phyloP scores from a whole-genome alignment of 2,329 filamentous ascomycete species.

The Penicillium sp. region DNA sequence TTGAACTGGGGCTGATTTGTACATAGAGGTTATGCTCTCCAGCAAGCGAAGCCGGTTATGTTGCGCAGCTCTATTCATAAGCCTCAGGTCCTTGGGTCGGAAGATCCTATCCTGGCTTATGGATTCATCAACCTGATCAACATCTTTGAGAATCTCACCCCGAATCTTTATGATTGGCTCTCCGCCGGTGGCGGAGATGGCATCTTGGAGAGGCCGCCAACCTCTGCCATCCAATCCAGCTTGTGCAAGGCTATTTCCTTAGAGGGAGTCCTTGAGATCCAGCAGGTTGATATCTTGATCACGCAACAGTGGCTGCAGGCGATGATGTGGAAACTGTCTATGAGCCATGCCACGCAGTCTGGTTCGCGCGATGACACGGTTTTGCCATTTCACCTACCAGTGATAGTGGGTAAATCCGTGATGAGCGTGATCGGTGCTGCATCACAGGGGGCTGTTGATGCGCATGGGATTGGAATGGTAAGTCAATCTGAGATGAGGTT shows the following conservation, averaged over 20 bases:
- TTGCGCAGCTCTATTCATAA: slow-evolving; percentile 66
- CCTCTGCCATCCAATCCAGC: slow-evolving; percentile 53
- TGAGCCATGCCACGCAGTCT: slow-evolving; percentile 64
- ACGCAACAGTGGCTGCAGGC: slow-evolving; percentile 71
- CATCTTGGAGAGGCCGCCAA: slow-evolving; percentile 31
- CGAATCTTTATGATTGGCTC: slow-evolving; percentile 42
- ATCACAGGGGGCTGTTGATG: slow-evolving; percentile 70
- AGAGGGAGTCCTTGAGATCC: slow-evolving; percentile 60
- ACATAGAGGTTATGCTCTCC: slow-evolving; percentile 66
- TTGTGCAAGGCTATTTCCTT: slow-evolving; percentile 56
- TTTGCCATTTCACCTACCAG: slow-evolving; percentile 64
- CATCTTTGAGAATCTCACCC: slow-evolving; percentile 41
- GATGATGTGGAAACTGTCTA: slow-evolving; percentile 71
- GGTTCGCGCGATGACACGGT: slow-evolving; percentile 56
- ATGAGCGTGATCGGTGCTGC: slow-evolving; percentile 70
- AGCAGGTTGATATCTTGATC: slow-evolving; percentile 67
- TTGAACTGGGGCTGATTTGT: not conserved
- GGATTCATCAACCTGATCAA: slow-evolving; percentile 44
- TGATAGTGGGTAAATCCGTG: slow-evolving; percentile 63
- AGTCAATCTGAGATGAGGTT: slow-evolving; percentile 33
- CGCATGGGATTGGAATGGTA: slow-evolving; percentile 73
- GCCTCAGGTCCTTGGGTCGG: slow-evolving; percentile 62
- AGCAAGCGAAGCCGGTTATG: slow-evolving; percentile 67
- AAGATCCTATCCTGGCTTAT: slow-evolving; percentile 47
- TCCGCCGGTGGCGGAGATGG: slow-evolving; percentile 36